Evolutionary conservation across 1,284 basidiomycete species (phyloP), one percentile per base, ranked within the genome.

Genomic region (Gomphus sp.): DNA sequence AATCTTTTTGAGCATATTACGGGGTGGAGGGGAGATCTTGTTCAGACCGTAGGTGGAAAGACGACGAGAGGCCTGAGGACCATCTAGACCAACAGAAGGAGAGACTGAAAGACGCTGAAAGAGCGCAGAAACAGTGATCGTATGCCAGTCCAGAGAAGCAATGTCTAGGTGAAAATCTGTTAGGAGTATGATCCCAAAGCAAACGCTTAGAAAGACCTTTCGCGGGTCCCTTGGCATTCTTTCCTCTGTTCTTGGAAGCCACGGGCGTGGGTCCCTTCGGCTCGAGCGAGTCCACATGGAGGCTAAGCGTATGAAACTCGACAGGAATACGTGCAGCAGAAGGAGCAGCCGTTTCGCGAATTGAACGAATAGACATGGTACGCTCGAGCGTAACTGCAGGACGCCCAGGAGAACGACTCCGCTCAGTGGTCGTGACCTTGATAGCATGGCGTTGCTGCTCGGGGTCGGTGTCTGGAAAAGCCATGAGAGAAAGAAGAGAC

Each of bases 71-170:
- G 76, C 79, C 64, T 82, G 80, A 1, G 73, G 68, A 0, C 63
- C 61, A 60, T 84, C 82, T 25, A 84, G 71, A 9, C 82, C 82
- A 2, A 68, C 66, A 43, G 71, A 73, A 4, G 70, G 70, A 11
- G 74, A 78, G 10, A 78, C 77, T 28, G 73, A 73, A 52, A 84
- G 74, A 16, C 80, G 73, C 57, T 74, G 72, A 31, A 80, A 71
- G 4, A 76, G 73, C n/a, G 81, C 80, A 1, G 76, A 70, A 14
- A 66, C 61, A 2, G 73, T 64, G 16, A 82, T 68, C 48, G 68
- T 73, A 64, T 84, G 83, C 78, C 79, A 85, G 58, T 82, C 80
- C 56, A 85, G 72, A 9, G 60, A 59, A 9, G 70, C 66, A 14
- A 78, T 63, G 12, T 76, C 76, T 77, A 59, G 10, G 68, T 65